phyloP scores from a whole-genome alignment of 2,329 filamentous ascomycete genomes.

The Xylaria arbuscula region DNA sequence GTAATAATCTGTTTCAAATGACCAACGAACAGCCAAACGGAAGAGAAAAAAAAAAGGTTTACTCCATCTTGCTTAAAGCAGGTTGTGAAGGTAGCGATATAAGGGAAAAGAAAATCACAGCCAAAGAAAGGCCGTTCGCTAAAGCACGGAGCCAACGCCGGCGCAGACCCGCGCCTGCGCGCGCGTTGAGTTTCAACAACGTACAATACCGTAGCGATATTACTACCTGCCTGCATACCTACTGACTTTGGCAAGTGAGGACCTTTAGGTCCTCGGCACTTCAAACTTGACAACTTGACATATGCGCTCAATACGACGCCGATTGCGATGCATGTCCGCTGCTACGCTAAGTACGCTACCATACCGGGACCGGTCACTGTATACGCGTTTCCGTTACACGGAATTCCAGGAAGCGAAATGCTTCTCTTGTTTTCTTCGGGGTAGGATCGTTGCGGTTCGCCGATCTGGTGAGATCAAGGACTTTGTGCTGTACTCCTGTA shows the following conservation, averaged over 20 bases:
- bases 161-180: neutral
- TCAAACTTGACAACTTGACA: no score
- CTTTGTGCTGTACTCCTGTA: neutral
- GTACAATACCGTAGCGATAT: neutral
- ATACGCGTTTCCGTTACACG: constrained; percentile 1
- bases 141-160: constrained; percentile 8
- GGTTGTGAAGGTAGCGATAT: no score
- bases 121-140: neutral
- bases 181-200: neutral
- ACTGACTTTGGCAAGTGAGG: no score
- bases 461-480: constrained; percentile 5
- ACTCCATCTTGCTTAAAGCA: no score
- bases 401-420: neutral
- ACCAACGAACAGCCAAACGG: neutral
- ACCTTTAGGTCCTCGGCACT: no score
- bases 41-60: neutral
- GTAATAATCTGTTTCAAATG: neutral
- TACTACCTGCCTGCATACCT: neutral
- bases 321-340: no score
- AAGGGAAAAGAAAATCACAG: constrained; percentile 1
- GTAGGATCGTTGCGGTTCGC: constrained; percentile 10
- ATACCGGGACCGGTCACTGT: neutral
- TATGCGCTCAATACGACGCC: no score
- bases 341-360: no score
- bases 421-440: constrained; percentile 7